Evolutionary conservation across 2,329 filamentous ascomycete species (phyloP), one percentile per base, ranked within the genome.

Genomic region (Penicillium brasilianum): DNA sequence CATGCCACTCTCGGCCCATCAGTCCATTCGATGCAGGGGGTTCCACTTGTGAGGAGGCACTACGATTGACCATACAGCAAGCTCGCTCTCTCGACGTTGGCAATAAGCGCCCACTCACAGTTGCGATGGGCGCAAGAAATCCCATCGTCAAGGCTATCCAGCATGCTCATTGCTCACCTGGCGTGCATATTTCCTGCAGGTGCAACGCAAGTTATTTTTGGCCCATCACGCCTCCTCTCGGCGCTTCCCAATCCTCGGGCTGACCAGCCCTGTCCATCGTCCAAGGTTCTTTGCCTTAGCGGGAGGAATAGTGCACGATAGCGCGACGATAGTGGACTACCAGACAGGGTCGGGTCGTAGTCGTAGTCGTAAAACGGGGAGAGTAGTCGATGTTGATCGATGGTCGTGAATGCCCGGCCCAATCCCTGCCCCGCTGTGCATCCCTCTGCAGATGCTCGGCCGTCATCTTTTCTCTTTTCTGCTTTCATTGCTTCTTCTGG

Each of bases 131-230:
- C 22, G 20, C 55, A 34, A 16, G 16, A 43, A 54, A 48, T 50
- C 51, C 41, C 16, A 37, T 32, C 32, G 9, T 58, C 58, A 61
- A 37, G 56, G 20, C 41, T 14, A 46, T 46, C 51, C 32, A 55
- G 32, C 28, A 48, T 55, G 63, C 61, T 64, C 57, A 69, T 69
- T 69, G 62, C 60, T 56, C 61, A n/a, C 59, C 28, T 22, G 48
- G 25, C 58, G 53, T 67, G 67, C 67, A 69, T 67, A 63, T 63
- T 58, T 66, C 18, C 62, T 69, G 67, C 67, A 69, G 67, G 62
- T 64, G 63, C 58, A 67, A 62, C 55, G 62, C 60, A 55, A 61
- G 65, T 69, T 69, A 69, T 69, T 69, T 67, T 65, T 61, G 65
- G 58, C 52, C 60, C 67, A 62, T 67, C 57, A 65, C 58, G 30